Base-by-base conservation (phyloP, 345 rosid genomes). In the Arabis hirsuta region DNA sequence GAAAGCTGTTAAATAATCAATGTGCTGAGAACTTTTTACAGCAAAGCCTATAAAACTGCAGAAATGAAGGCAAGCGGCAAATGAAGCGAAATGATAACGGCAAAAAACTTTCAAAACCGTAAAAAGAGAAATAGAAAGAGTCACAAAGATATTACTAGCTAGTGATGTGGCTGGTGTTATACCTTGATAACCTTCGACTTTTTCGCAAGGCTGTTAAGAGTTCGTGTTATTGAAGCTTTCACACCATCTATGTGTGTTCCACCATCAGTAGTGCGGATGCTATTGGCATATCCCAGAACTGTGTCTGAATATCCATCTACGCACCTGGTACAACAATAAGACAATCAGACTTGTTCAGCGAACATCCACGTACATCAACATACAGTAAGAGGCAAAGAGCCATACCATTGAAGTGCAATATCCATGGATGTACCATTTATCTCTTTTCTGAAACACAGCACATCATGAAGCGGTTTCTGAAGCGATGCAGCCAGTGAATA, bases 241-340 rank as follows among this genome's bases (percentile, higher is more conserved):
- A 84, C 78, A 73, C 99, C 99, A 39, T 95, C 97, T 71, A 95
- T 85, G 71, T 95, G 96, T 36, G 97, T 91, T 51, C 97, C 97
- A 76, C 96, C 99, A 84, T 89, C 99, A 78, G 79, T 67, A 42
- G 97, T 91, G 4, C 85, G 90, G 69, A 91, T 86, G 81, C 97
- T 83, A 81, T 95, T 95, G 38, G 92, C 97, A 76, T 87, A 95
- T 53, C 99, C 99, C 31, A 95, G 73, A 71, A 91, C 70, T 62
- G 86, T 88, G 73, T 91, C 96, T 50, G 99, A 86, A 78, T 91
- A 91, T 76, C 90, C 94, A 87, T 95, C 97, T 12, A 84, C 82
- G 76, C 88, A 94, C 99, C 99, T 91, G 55, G 72, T 44, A 67
- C 55, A 64, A 64, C 7, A 62, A 42, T 11, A 54, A 63, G 16